Evolutionary conservation across 2,329 filamentous ascomycete species (phyloP).

Genomic region (Colletotrichum godetiae): DNA sequence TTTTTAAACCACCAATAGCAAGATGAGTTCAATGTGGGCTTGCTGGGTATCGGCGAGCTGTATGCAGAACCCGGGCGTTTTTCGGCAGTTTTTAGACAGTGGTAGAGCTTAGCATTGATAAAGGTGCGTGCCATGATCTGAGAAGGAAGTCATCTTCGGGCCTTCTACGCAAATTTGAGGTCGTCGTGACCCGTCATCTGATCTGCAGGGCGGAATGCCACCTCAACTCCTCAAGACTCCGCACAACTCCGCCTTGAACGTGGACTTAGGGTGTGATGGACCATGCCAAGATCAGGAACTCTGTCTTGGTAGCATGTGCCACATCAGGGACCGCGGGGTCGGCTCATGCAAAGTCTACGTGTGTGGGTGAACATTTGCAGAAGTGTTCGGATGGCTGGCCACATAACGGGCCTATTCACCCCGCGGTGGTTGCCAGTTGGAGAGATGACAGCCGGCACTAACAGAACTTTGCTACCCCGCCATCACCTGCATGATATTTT

Average conservation of each 20-base stretch:
- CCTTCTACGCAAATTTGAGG: constrained; percentile 5
- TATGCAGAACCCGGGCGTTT: constrained; percentile 2
- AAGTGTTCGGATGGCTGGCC: background rate
- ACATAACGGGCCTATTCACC: constrained; percentile 16
- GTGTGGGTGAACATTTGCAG: too few relatives aligned
- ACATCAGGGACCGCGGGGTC: background rate
- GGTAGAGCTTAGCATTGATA: background rate
- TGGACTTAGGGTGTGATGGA: background rate
- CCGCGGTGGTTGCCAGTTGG: constrained; percentile 29
- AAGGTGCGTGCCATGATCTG: too few relatives aligned
- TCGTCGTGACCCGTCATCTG: constrained; percentile 6
- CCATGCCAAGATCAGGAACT: background rate
- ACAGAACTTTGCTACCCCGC: constrained; percentile 14
- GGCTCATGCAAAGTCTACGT: background rate
- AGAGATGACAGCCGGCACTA: constrained; percentile 28
- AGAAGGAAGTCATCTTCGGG: background rate
- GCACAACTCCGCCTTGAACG: constrained; percentile 24
- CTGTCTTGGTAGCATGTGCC: too few relatives aligned
- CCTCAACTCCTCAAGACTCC: constrained; percentile 7
- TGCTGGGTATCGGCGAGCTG: background rate
- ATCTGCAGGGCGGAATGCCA: constrained; percentile 14
- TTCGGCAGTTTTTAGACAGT: background rate
- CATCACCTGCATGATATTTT: constrained; percentile 22
- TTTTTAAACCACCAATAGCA: background rate
- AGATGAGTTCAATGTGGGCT: background rate